Percentiles rank a stretch among this genome's conserved stretches.
Conservation (phyloP, 2,329 filamentous ascomycete genomes). For the Fusarium sp. region DNA sequence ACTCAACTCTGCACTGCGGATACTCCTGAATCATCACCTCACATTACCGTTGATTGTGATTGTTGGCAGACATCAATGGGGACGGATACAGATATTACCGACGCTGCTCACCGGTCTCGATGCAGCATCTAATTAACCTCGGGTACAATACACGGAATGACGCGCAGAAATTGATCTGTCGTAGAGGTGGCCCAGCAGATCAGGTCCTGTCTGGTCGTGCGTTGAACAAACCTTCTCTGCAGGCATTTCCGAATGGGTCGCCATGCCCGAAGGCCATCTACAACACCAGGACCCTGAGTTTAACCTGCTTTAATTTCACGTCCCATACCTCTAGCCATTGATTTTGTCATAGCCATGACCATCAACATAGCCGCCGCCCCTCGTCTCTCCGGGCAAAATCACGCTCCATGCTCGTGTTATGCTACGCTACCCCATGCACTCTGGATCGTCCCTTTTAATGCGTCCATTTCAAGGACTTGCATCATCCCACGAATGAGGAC, state of each 20-base stretch:
- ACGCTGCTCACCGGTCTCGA: conserved; percentile 1
- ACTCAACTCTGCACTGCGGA: conserved; percentile 12
- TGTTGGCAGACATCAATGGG: too few species aligned
- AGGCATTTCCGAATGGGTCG: conserved; percentile 26
- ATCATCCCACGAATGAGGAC: conserved; percentile 36
- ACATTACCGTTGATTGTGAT: neutral
- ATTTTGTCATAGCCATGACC: conserved; percentile 15
- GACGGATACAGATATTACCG: neutral
- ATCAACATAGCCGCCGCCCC: conserved; percentile 23
- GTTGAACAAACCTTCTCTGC: conserved; percentile 5
- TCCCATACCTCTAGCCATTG: neutral
- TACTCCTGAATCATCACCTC: conserved; percentile 22
- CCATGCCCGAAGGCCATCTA: conserved; percentile 18
- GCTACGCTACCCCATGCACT: conserved; percentile 30
- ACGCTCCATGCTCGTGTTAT: conserved; percentile 7
- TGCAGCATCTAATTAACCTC: conserved; percentile 22
- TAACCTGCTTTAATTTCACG: conserved; percentile 32
- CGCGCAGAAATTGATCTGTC: conserved; percentile 28
- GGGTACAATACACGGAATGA: conserved; percentile 30
- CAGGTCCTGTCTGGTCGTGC: conserved; percentile 16
- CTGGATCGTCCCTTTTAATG: conserved; percentile 33
- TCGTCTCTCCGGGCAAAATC: conserved; percentile 12
- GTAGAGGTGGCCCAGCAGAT: conserved; percentile 28
- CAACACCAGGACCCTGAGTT: conserved; percentile 28
- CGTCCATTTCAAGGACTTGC: conserved; percentile 30